A percentile compares a stretch with the other conserved stretches of the same genome.
These are phyloP conservation scores for Flaveria linearis DNA, from an alignment of 129 eudicot species.

Conservation along the genomic window DNA sequence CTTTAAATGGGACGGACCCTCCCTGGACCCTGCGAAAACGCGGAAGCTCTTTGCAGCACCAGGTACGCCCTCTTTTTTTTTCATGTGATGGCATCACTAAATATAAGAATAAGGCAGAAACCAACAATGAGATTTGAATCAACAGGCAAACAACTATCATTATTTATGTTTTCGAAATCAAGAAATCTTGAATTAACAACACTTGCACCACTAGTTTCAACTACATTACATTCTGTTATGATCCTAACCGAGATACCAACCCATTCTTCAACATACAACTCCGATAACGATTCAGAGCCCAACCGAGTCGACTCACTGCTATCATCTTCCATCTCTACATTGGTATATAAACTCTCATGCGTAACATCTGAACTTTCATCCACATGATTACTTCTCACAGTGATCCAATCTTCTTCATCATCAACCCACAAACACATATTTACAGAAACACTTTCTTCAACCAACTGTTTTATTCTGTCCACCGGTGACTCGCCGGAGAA, in stretches of 20 bases:
- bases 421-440: conserved; percentile 33
- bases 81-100: neutral
- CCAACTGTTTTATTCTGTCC: conserved; percentile 47
- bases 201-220: conserved; percentile 19
- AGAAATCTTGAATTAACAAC: conserved; percentile 25
- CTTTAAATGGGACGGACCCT: no score
- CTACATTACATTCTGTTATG: conserved; percentile 10
- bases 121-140: conserved; percentile 12
- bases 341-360: neutral
- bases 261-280: conserved; percentile 23
- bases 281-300: neutral
- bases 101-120: neutral
- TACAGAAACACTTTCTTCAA: conserved; percentile 14
- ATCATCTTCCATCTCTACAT: conserved; percentile 27
- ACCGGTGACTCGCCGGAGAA: conserved; percentile 35
- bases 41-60: no score
- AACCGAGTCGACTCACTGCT: conserved; percentile 23
- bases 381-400: conserved; percentile 40
- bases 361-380: conserved; percentile 28
- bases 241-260: conserved; percentile 18
- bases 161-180: conserved; percentile 20
- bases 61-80: no score
- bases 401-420: conserved; percentile 65
- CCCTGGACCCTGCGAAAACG: no score
- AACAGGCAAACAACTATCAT: conserved; percentile 19